Evolutionary conservation across 2,329 filamentous ascomycete species (phyloP).

Genomic region (Blastomyces emzantsi): DNA sequence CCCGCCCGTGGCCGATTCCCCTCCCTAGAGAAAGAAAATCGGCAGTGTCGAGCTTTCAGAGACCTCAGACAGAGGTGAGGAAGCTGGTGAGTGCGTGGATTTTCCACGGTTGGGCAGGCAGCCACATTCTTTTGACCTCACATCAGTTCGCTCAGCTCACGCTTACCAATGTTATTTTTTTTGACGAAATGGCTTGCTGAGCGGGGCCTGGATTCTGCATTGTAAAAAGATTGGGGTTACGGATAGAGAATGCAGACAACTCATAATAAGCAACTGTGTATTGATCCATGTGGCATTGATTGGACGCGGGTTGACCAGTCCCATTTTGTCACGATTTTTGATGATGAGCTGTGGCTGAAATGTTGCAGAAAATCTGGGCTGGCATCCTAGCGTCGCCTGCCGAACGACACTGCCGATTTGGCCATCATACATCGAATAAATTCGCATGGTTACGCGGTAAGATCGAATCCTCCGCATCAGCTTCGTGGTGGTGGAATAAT

Average conservation of each 20-base stretch:
- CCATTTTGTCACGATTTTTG: not conserved
- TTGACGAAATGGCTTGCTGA: not conserved
- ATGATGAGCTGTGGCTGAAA: not conserved
- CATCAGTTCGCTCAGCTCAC: not conserved
- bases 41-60: not conserved
- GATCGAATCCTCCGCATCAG: not conserved
- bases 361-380: not conserved
- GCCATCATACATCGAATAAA: not conserved
- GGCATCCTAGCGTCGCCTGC: not conserved
- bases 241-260: not conserved
- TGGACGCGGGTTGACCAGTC: not conserved
- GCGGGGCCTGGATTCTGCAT: not conserved
- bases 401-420: not conserved
- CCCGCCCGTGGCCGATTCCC: not conserved
- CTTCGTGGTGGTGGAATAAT: not conserved
- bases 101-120: not conserved
- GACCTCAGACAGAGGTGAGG: not conserved
- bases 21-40: not conserved
- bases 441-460: not conserved
- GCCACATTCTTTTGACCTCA: not conserved
- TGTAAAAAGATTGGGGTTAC: not conserved
- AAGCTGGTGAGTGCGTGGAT: not conserved
- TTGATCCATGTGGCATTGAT: slow-evolving; percentile 1
- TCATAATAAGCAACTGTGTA: not conserved
- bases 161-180: not conserved